Base-by-base conservation (phyloP, 306 rosid species). In the Corylus heterophylla region DNA sequence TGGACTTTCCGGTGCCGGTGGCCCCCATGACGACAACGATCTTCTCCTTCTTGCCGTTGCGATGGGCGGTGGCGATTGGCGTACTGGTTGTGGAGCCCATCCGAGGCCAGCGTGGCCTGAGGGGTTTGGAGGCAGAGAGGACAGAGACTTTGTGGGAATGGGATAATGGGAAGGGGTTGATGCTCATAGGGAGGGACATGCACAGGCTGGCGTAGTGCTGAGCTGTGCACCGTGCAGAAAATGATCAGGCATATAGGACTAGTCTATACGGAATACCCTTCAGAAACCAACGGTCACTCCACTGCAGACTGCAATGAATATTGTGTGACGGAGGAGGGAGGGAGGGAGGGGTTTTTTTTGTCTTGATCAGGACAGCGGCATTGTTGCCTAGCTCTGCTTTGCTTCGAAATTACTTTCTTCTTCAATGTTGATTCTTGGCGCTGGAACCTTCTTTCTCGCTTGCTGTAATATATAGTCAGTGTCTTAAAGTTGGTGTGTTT, bases 1-100 rank as follows among this genome's bases (percentile, higher is more conserved):
- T 84, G 1, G 98, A 89, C 70, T 95, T 95, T 1, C 98, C 98
- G 67, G 92, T 83, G 14, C 98, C 98, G 45, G 98, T 95, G 71
- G 98, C 89, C 0, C 98, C 98, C 85, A 95, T 82, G 48, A 95
- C 86, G 68, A 95, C 84, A 0, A 95, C 44, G 2, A 91, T 87
- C 86, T 94, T 94, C 35, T 92, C 92, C 17, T 93, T 90, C 16
- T 80, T 71, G 17, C 83, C 86, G 47, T 59, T 83, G 83, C 55
- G 76, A 54, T 12, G 75, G 66, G 2, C 3, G 82, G 74, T 52
- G 25, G 12, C 37, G 12, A 72, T 69, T 13, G 67, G 22, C 2
- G 27, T 17, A 3, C 31, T 13, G 63, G 71, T 0, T 48, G 75
- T 22, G 62, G 85, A 79, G 80, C 86, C 90, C 89, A 91, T 89